Evolutionary conservation across 2,329 filamentous ascomycete species (phyloP).

Genomic region (Colletotrichum chrysophilum): DNA sequence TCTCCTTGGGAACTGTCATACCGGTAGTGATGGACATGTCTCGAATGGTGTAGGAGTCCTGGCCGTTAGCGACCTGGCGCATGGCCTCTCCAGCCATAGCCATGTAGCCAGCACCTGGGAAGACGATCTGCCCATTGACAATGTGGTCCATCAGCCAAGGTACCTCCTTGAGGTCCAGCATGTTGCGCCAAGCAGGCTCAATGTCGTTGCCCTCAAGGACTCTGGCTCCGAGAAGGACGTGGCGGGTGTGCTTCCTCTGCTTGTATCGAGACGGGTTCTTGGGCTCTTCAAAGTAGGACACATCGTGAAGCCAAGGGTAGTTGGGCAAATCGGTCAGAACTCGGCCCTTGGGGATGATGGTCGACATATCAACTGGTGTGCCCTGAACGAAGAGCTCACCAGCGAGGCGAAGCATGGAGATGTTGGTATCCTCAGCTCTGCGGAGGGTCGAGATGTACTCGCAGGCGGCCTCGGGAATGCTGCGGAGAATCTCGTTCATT

Average conservation of each 20-base stretch:
- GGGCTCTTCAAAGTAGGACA: conserved; percentile 1
- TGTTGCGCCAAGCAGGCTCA: conserved; percentile 11
- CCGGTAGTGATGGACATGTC: conserved; percentile 33
- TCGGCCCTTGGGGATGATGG: neutral
- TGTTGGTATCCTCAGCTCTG: conserved; percentile 54
- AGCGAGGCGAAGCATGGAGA: conserved; percentile 48
- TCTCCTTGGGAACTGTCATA: conserved; percentile 30
- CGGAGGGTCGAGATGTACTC: conserved; percentile 51
- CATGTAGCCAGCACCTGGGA: conserved; percentile 8
- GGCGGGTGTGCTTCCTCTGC: neutral
- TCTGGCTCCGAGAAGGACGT: neutral
- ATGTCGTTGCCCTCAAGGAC: conserved; percentile 8
- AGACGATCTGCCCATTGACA: conserved; percentile 9
- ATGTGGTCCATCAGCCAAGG: conserved; percentile 12
- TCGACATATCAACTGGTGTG: conserved; percentile 40
- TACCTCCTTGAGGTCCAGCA: conserved; percentile 6
- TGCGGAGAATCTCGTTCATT: conserved; percentile 38
- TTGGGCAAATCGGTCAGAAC: neutral
- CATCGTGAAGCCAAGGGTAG: conserved; percentile 9
- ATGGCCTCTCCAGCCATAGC: conserved; percentile 9
- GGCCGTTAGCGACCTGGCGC: neutral
- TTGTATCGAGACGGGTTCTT: neutral
- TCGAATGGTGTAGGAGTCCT: conserved; percentile 30
- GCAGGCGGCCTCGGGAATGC: neutral
- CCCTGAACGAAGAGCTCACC: conserved; percentile 50